phyloP scores from a whole-genome alignment of 139 green algal species.

The Chlamydomonas sphaeroides region DNA sequence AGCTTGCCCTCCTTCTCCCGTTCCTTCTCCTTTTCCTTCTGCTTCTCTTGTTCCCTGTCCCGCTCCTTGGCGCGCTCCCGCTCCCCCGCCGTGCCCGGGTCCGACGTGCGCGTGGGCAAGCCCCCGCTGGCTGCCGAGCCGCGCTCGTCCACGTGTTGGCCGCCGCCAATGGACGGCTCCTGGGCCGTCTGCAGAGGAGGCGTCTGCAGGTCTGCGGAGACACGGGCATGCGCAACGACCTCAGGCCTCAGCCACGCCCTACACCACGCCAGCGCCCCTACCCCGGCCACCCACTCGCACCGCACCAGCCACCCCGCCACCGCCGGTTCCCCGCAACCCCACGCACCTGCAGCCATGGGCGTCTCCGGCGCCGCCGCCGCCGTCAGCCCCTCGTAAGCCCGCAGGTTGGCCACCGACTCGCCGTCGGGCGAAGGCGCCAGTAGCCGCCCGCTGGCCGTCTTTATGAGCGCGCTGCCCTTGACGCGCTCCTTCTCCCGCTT shows the following conservation, averaged over 20 bases:
- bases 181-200: too few species aligned
- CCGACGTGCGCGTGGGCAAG: too few species aligned
- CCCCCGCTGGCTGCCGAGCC: too few species aligned
- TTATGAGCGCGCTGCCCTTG: background rate
- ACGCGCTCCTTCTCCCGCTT: too few species aligned
- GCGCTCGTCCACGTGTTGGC: too few species aligned
- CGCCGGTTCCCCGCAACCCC: too few species aligned
- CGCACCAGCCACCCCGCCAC: background rate
- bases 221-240: too few species aligned
- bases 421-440: background rate
- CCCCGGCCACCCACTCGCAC: too few species aligned
- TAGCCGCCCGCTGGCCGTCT: constrained; percentile 20
- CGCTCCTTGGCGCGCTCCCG: background rate
- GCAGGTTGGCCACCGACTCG: background rate
- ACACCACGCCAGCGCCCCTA: too few species aligned
- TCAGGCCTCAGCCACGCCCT: too few species aligned
- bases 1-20: constrained; percentile 35
- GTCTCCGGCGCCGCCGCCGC: background rate
- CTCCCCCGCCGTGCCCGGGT: background rate
- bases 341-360: background rate
- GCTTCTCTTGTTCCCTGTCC: background rate
- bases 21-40: constrained; percentile 20
- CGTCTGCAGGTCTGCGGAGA: too few species aligned
- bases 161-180: too few species aligned
- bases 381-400: background rate